Evolutionary conservation across 345 rosid species (phyloP).

Genomic region (Erucastrum elatum): DNA sequence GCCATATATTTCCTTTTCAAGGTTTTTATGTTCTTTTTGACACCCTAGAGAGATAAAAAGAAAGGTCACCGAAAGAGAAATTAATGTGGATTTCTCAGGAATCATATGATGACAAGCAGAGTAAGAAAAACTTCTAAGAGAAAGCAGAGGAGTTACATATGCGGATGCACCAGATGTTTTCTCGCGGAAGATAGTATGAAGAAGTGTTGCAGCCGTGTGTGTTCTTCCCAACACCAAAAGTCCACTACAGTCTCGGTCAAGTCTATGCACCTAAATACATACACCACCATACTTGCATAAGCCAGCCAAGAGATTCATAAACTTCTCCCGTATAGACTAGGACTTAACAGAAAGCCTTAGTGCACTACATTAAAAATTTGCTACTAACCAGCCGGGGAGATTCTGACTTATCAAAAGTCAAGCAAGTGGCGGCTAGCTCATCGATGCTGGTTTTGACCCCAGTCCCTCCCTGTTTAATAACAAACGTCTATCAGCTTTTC

Average conservation of each 20-base stretch:
- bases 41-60: conserved; percentile 45
- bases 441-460: conserved; percentile 81
- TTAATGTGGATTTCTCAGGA: conserved; percentile 1
- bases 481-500: background rate
- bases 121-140: background rate
- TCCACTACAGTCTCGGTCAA: conserved; percentile 92
- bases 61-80: background rate
- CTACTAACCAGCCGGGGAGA: conserved; percentile 83
- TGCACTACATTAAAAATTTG: background rate
- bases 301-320: background rate
- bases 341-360: background rate
- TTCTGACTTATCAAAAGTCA: conserved; percentile 60
- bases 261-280: conserved; percentile 78
- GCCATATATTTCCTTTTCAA: conserved; percentile 80
- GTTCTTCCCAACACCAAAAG: conserved; percentile 95
- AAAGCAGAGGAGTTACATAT: conserved; percentile 42
- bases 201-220: conserved; percentile 63
- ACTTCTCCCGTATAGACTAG: background rate
- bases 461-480: conserved; percentile 69
- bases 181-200: conserved; percentile 87
- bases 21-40: conserved; percentile 44
- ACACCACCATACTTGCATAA: conserved; percentile 17
- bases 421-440: conserved; percentile 70
- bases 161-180: conserved; percentile 75
- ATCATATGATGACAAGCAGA: conserved; percentile 2